Base-by-base conservation (phyloP, 306 rosid species). In the Lotus japonicus region DNA sequence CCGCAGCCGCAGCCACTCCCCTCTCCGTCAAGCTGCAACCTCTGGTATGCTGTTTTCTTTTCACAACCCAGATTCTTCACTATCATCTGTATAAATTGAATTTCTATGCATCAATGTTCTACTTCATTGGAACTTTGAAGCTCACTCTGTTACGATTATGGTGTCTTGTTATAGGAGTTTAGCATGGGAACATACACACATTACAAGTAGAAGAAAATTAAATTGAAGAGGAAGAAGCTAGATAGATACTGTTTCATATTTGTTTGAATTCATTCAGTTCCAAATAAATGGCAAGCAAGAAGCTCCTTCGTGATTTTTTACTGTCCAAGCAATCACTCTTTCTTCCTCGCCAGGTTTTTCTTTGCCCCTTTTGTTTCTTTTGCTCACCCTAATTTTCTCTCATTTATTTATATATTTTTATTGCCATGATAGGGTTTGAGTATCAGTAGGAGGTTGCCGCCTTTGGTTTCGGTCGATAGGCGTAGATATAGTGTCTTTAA, bases 271-370 rank as follows among this genome's bases (percentile, higher is more conserved):
- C 38, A 10, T 53, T 53, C 38, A 18, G 11, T 14, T 23, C 6
- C 42, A 1, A 68, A 72, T 85, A 1, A 68, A 72, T 85, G 97
- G 84, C 94, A 1, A 55, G 82, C 26, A 70, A 83, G 73, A 91
- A 88, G 83, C 84, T 88, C 42, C 79, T 91, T 75, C 91, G 94
- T n/a, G 96, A 88, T 76, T 77, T 88, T 19, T 62, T 84, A 39
- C 81, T 88, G 44, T 81, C 87, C 50, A 79, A 76, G 13, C 82
- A 61, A 66, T 73, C 84, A 26, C 70, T 76, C 43, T 50, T 83
- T 71, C 77, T 69, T 83, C 91, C 64, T 36, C 87, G 57, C 6
- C 83, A 74, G 87, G 96, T 88, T 73, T 66, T 1, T 50, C 18
- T 42, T 3, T 64, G 1, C 26, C 13, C 3, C 3, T 58, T 11